Percentiles rank a stretch among this genome's conserved stretches.
Conservation (phyloP, 805 yeast genomes). For the Suhomyces prunicola region DNA sequence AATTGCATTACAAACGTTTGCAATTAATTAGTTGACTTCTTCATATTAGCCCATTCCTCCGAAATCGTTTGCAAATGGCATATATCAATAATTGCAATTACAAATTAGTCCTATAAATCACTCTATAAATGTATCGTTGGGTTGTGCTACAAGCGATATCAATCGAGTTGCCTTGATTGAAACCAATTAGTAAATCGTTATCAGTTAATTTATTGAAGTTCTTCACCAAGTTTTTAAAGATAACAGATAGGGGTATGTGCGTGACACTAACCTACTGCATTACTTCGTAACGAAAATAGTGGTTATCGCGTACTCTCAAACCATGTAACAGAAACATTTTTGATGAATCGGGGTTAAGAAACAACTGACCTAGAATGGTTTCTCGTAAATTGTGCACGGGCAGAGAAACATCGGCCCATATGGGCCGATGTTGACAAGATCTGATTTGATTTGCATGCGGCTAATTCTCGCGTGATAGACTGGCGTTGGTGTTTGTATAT, state of each 20-base stretch:
- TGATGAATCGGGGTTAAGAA: background rate
- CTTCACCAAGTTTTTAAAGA: background rate
- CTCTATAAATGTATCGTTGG: background rate
- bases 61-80: background rate
- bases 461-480: background rate
- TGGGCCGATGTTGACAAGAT: background rate
- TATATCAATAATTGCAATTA: background rate
- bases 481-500: background rate
- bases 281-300: background rate
- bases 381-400: background rate
- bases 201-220: background rate
- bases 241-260: background rate
- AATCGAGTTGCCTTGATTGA: background rate
- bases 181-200: background rate
- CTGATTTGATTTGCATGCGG: background rate
- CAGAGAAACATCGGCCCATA: background rate
- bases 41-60: background rate
- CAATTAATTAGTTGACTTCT: background rate
- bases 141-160: background rate
- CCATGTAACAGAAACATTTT: background rate
- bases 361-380: background rate
- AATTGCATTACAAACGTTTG: background rate
- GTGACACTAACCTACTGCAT: background rate
- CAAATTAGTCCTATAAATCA: background rate
- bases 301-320: background rate